phyloP scores from a whole-genome alignment of 2,329 filamentous ascomycete species.

The Colletotrichum tanaceti region DNA sequence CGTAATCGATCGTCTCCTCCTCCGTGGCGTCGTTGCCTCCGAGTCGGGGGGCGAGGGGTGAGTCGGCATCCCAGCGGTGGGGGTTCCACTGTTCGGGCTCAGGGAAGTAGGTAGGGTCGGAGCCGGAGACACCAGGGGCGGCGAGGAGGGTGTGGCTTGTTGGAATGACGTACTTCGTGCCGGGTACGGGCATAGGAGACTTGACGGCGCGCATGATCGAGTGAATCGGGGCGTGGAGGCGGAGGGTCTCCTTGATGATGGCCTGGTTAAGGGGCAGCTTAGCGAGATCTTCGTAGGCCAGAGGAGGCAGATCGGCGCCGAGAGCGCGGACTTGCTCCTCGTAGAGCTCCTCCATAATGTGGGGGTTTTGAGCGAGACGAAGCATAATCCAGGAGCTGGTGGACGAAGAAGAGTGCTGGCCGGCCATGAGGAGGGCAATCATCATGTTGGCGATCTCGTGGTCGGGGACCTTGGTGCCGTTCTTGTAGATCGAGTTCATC shows the following conservation, averaged over 20 bases:
- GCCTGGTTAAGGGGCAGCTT: conserved; percentile 85
- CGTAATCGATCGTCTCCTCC: conserved; percentile 88
- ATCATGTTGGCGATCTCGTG: conserved; percentile 91
- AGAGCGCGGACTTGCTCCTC: conserved; percentile 82
- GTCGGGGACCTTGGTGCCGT: conserved; percentile 82
- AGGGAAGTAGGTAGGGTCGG: conserved; percentile 81
- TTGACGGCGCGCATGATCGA: conserved; percentile 95
- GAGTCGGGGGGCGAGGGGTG: conserved; percentile 64
- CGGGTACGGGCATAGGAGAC: conserved; percentile 83
- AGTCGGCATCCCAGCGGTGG: conserved; percentile 84
- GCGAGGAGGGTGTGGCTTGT: conserved; percentile 84
- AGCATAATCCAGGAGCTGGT: conserved; percentile 88
- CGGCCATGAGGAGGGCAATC: conserved; percentile 93
- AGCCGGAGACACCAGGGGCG: conserved; percentile 83
- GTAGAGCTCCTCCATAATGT: conserved; percentile 84
- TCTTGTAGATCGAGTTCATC: conserved; percentile 87
- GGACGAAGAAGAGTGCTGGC: conserved; percentile 88
- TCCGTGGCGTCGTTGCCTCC: conserved; percentile 60
- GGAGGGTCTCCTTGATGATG: conserved; percentile 91
- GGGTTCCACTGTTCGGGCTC: conserved; percentile 88
- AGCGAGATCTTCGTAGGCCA: conserved; percentile 81
- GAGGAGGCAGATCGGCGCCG: conserved; percentile 78
- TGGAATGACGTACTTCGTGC: conserved; percentile 85
- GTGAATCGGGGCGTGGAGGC: conserved; percentile 92
- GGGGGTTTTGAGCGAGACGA: conserved; percentile 79